phyloP scores from a whole-genome alignment of 108 stramenopile genomes.

The Asterionellopsis glacialis region DNA sequence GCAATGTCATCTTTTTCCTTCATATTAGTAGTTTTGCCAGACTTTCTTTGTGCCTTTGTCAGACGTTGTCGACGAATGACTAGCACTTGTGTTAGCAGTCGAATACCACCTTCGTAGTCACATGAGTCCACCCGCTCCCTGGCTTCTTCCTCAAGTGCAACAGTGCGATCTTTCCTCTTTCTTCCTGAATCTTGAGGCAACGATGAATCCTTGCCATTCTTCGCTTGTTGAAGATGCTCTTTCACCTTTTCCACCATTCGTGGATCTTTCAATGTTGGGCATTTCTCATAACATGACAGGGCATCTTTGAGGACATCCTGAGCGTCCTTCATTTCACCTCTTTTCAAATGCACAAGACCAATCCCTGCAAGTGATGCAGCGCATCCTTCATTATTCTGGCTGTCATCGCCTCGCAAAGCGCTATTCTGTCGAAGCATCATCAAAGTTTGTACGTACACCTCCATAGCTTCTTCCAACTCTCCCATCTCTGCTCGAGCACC shows the following conservation, averaged over 20 bases:
- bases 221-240: conserved; percentile 22
- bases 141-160: background rate
- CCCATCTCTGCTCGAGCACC: conserved; percentile 20
- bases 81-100: conserved; percentile 5
- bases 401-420: conserved; percentile 9
- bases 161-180: conserved; percentile 3
- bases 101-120: conserved; percentile 11
- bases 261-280: background rate
- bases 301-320: conserved; percentile 23
- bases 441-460: conserved; percentile 29
- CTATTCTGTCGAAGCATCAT: conserved; percentile 20
- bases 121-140: background rate
- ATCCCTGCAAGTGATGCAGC: conserved; percentile 34
- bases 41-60: conserved; percentile 9
- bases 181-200: no score
- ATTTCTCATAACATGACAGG: conserved; percentile 7
- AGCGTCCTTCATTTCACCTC: conserved; percentile 23
- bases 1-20: conserved; percentile 12
- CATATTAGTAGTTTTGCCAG: background rate
- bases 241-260: conserved; percentile 9
- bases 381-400: conserved; percentile 24
- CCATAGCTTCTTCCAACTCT: conserved; percentile 22
- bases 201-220: background rate
- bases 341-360: conserved; percentile 24
- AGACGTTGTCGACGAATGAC: conserved; percentile 12